These are phyloP conservation scores for Ceratocystis cubensis DNA, from an alignment of 2,329 filamentous ascomycete species.

Conservation along the genomic window DNA sequence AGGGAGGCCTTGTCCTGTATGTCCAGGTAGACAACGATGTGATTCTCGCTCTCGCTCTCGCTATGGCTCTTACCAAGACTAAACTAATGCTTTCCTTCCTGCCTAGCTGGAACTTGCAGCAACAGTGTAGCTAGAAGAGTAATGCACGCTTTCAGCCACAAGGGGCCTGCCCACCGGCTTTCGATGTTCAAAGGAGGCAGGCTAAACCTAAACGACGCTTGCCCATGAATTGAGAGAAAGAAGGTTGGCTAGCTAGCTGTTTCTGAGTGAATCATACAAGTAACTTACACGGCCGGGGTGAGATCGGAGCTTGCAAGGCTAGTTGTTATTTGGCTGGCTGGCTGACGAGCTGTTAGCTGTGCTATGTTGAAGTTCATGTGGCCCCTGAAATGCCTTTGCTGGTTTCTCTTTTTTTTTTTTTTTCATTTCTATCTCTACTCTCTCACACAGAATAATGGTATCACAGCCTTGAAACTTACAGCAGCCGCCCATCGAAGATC, in stretches of 20 bases:
- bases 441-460: too few relatives aligned
- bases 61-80: background rate
- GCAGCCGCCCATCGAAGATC: too few relatives aligned
- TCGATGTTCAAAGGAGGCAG: background rate
- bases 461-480: too few relatives aligned
- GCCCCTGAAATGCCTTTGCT: background rate
- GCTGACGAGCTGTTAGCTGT: too few relatives aligned
- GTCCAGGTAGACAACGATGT: too few relatives aligned
- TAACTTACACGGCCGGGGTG: background rate
- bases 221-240: conserved; percentile 4
- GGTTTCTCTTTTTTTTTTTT: background rate
- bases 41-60: background rate
- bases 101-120: background rate
- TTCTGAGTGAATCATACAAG: conserved; percentile 1
- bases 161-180: conserved; percentile 1
- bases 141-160: conserved; percentile 6
- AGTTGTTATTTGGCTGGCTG: too few relatives aligned
- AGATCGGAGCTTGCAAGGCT: background rate
- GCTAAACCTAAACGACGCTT: conserved; percentile 9
- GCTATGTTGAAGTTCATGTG: background rate
- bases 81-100: background rate
- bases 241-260: conserved; percentile 2
- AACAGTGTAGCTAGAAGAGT: too few relatives aligned
- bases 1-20: background rate
- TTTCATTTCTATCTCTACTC: background rate